Percentiles rank a stretch among this genome's conserved stretches.
phyloP scores from a whole-genome alignment of 106 monocot species.

The Dendrobium chrysotoxum region DNA sequence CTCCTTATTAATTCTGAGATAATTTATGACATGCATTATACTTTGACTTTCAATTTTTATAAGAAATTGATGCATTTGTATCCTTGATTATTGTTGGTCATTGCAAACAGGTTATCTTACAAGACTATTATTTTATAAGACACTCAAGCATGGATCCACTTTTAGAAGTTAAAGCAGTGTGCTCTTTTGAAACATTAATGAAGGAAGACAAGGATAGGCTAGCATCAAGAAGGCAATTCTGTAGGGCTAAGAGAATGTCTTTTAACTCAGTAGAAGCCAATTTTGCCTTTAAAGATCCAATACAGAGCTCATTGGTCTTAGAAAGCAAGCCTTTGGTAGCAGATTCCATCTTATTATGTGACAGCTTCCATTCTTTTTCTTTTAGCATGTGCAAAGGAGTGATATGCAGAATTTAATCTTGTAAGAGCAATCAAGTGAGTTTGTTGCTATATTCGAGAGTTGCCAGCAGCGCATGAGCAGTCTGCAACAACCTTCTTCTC shows the following conservation, averaged over 20 bases:
- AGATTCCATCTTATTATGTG: slow-evolving; percentile 65
- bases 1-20: too few species aligned
- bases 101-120: too few species aligned
- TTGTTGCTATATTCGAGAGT: slow-evolving; percentile 73
- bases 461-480: slow-evolving; percentile 39
- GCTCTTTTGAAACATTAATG: slow-evolving; percentile 57
- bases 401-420: slow-evolving; percentile 64
- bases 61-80: too few species aligned
- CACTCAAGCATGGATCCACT: slow-evolving; percentile 88
- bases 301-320: slow-evolving; percentile 54
- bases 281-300: slow-evolving; percentile 58
- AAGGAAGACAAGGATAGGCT: slow-evolving; percentile 64
- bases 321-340: slow-evolving; percentile 58
- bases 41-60: too few species aligned
- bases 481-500: slow-evolving; percentile 53
- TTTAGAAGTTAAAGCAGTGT: slow-evolving; percentile 74
- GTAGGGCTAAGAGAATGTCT: slow-evolving; percentile 39
- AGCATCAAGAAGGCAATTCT: slow-evolving; percentile 49
- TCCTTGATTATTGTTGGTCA: too few species aligned
- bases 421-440: slow-evolving; percentile 50
- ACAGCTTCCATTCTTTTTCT: slow-evolving; percentile 77
- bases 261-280: slow-evolving; percentile 83
- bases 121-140: slow-evolving; percentile 73
- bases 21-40: too few species aligned
- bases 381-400: slow-evolving; percentile 83